Evolutionary conservation across 139 green algal species (phyloP), one percentile per base, ranked within the genome.

Genomic region (Chara braunii): DNA sequence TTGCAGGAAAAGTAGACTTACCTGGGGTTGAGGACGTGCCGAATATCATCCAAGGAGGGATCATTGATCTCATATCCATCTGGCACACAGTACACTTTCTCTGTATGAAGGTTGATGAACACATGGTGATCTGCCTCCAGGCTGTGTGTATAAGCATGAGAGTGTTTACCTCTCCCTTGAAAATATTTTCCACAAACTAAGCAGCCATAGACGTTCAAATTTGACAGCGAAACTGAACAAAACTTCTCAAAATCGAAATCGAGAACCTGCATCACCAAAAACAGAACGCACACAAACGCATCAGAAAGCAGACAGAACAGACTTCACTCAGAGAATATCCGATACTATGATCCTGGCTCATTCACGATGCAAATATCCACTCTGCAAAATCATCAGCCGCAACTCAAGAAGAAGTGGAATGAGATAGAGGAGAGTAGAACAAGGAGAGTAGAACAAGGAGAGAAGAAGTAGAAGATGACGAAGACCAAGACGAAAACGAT

Each of bases 201-300:
- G 79, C 93, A 99, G 5, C 85, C 89, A 69, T 99, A 99, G 22
- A 96, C 90, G 79, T 98, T 97, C 60, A 94, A 80, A 7, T 79
- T 83, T 31, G 73, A 87, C 3, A 99, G 78, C 6, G 85, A 89
- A 7, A 99, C 90, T 4, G 80, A 91, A 78, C 93, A 99, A 80
- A 89, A 95, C 78, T 95, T 96, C 57, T 98, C 93, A 66, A 99
- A 99, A 65, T 99, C 93, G 75, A 99, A 98, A 64, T 99, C 93
- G 30, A 99, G 82, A 52, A 89, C 87, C 85, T 74, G 65, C 60
- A 68, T 5, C 23, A 14, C 22, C 2, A 29, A 66, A 45, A 4
- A 22, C 43, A 69, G n/a, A n/a, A 48, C 18, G 18, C 18, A 18
- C 40, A 48, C 40, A 18, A 26, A 26, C 40, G 37, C 42, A 60